A percentile compares a stretch with the other conserved stretches of the same genome.
Evolutionary conservation across 257 asterid genomes (phyloP).

Genomic region (Lavandula angustifolia): DNA sequence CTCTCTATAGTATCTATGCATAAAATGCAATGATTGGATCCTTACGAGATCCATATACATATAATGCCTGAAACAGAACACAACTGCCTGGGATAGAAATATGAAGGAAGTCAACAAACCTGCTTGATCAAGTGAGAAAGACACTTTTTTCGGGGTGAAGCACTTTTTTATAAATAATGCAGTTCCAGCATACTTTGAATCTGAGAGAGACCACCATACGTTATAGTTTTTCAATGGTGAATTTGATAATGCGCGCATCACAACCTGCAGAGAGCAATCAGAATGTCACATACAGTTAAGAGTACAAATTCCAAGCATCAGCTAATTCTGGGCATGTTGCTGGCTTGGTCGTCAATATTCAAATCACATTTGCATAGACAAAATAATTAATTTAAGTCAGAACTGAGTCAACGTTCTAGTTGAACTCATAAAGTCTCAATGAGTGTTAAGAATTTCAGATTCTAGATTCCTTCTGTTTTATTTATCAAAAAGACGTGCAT

Average conservation of each 20-base stretch:
- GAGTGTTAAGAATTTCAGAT: constrained; percentile 1
- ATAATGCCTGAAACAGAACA: not conserved
- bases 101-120: constrained; percentile 40
- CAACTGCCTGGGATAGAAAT: constrained; percentile 9
- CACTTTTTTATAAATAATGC: constrained; percentile 74
- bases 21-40: constrained; percentile 8
- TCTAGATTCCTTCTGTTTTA: not conserved
- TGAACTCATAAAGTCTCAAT: not conserved
- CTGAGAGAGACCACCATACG: constrained; percentile 98
- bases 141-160: constrained; percentile 71
- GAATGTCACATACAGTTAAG: not conserved
- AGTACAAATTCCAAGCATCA: constrained; percentile 9
- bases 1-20: not conserved
- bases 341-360: constrained; percentile 4
- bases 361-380: constrained; percentile 16
- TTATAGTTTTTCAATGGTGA: constrained; percentile 67
- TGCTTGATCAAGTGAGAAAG: constrained; percentile 77
- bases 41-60: constrained; percentile 5
- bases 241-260: constrained; percentile 72
- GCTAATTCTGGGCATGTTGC: not conserved
- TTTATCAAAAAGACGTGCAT: not conserved
- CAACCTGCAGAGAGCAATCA: constrained; percentile 52
- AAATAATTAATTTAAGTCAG: not conserved
- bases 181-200: constrained; percentile 95
- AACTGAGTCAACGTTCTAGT: constrained; percentile 15